Evolutionary conservation across 140 eudicot genomes (phyloP).

Genomic region (Oenanthe javanica): DNA sequence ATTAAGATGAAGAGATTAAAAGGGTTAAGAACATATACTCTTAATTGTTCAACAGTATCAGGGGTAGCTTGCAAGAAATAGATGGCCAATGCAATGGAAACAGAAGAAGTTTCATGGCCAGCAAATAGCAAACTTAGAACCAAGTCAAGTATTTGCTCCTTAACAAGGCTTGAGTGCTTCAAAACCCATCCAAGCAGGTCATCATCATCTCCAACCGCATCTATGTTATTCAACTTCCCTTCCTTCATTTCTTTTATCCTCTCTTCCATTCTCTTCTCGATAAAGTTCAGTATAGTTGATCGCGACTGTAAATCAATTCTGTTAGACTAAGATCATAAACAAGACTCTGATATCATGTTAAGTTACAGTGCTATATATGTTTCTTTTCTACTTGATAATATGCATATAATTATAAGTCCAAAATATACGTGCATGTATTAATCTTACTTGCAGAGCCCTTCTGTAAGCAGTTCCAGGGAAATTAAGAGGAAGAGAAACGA

Average conservation of each 20-base stretch:
- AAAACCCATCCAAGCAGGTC: slow-evolving; percentile 96
- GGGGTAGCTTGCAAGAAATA: slow-evolving; percentile 79
- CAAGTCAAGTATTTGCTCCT: slow-evolving; percentile 88
- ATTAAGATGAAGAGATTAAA: not conserved
- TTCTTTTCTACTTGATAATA: too few relatives aligned
- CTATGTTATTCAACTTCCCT: not conserved
- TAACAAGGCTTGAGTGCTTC: slow-evolving; percentile 67
- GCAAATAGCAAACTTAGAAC: slow-evolving; percentile 86
- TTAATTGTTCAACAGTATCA: slow-evolving; percentile 57
- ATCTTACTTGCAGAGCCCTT: slow-evolving; percentile 61
- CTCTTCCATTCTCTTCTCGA: slow-evolving; percentile 76
- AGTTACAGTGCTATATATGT: not conserved
- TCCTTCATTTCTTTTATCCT: slow-evolving; percentile 29
- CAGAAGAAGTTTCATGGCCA: slow-evolving; percentile 96
- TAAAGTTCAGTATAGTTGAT: slow-evolving; percentile 61
- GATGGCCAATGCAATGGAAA: slow-evolving; percentile 75
- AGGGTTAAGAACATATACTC: slow-evolving; percentile 30
- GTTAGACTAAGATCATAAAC: not conserved
- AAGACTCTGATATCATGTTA: not conserved
- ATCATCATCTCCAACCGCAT: slow-evolving; percentile 27
- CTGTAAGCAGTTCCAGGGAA: slow-evolving; percentile 95
- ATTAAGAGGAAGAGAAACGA: slow-evolving; percentile 77
- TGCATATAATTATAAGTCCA: too few relatives aligned
- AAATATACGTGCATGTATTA: not conserved
- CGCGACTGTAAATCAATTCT: slow-evolving; percentile 45